A percentile compares a stretch with the other conserved stretches of the same genome.
phyloP scores from a whole-genome alignment of 2,329 filamentous ascomycete species.

The Fusarium begoniae region DNA sequence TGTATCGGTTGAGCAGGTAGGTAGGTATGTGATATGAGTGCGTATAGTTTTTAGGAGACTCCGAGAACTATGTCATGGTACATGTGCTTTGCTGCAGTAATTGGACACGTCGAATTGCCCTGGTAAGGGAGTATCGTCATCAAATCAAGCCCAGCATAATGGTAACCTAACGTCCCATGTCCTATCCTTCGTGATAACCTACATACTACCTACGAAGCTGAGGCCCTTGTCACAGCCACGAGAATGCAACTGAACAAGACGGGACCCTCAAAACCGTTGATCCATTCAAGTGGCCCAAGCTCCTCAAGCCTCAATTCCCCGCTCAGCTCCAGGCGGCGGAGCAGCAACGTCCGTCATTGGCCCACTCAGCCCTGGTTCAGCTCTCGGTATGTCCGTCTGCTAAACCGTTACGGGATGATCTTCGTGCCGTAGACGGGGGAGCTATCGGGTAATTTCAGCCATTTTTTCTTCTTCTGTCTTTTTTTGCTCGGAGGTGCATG shows the following conservation, averaged over 20 bases:
- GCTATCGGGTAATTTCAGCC: conserved; percentile 38
- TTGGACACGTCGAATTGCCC: neutral
- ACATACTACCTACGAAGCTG: neutral
- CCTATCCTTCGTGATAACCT: neutral
- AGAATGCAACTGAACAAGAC: conserved; percentile 9
- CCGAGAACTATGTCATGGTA: neutral
- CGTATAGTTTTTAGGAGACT: neutral
- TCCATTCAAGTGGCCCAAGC: conserved; percentile 30
- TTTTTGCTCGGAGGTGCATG: neutral
- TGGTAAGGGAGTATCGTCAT: neutral
- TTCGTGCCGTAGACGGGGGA: conserved; percentile 24
- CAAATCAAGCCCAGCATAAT: conserved; percentile 1
- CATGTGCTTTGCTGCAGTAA: neutral
- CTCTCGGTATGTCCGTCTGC: conserved; percentile 42
- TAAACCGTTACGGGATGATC: conserved; percentile 38
- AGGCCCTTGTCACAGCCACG: conserved; percentile 20
- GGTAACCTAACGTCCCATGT: neutral
- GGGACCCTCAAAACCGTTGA: neutral
- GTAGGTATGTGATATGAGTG: neutral
- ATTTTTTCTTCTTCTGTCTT: conserved; percentile 1
- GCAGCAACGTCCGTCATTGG: conserved; percentile 25
- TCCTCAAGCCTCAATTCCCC: conserved; percentile 19
- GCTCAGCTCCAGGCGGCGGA: conserved; percentile 26
- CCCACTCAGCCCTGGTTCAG: conserved; percentile 26
- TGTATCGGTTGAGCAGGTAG: neutral